phyloP scores from a whole-genome alignment of 2,329 filamentous ascomycete species.

The Diaporthe ampelina region DNA sequence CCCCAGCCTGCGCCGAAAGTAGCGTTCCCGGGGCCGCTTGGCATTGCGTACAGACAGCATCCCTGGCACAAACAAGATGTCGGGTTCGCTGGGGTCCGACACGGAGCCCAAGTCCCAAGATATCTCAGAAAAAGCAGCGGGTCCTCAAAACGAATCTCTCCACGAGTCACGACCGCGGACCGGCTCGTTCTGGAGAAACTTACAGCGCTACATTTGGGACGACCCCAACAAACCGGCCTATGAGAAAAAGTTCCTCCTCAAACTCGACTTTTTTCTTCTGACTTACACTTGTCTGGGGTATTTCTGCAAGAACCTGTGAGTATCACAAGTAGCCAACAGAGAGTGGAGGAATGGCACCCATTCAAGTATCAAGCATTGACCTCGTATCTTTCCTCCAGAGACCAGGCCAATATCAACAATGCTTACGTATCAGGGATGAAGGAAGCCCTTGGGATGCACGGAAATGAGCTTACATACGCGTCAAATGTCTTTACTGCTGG shows the following conservation, averaged over 20 bases:
- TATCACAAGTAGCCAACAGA: not conserved
- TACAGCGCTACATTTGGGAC: slow-evolving; percentile 49
- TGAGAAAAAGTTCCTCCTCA: slow-evolving; percentile 42
- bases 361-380: not conserved
- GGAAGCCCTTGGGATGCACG: slow-evolving; percentile 39
- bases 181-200: slow-evolving; percentile 36
- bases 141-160: not conserved
- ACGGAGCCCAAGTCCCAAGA: slow-evolving; percentile 2
- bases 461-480: slow-evolving; percentile 37
- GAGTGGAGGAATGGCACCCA: not conserved
- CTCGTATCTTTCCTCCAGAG: not conserved
- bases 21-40: not conserved
- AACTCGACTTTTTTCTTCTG: slow-evolving; percentile 40
- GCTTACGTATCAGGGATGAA: slow-evolving; percentile 42
- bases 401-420: slow-evolving; percentile 38
- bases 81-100: not conserved
- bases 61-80: not conserved
- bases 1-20: not conserved
- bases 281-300: slow-evolving; percentile 39
- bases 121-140: not conserved
- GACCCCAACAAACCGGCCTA: slow-evolving; percentile 47
- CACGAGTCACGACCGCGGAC: not conserved
- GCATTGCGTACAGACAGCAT: not conserved
- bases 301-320: slow-evolving; percentile 41
- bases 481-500: slow-evolving; percentile 40